Evolutionary conservation across 345 rosid species (phyloP), one percentile per base, ranked within the genome.

Genomic region (Excoecaria cochinchinensis): DNA sequence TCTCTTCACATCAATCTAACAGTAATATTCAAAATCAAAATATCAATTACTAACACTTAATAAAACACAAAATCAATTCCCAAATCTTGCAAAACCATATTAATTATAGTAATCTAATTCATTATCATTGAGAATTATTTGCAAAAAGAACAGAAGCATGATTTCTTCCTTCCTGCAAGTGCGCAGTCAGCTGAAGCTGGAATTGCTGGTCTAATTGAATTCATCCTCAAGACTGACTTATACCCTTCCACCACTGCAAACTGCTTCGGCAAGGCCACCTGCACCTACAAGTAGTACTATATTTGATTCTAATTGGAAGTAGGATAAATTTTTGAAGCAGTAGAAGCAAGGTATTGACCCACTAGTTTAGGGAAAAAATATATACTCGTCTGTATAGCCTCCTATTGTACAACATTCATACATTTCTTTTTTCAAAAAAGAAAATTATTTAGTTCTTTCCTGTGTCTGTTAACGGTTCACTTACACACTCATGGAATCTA

Each of bases 101-200:
- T n/a, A n/a, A n/a, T n/a, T n/a, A n/a, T n/a, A n/a, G n/a, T n/a
- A n/a, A n/a, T n/a, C n/a, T n/a, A n/a, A n/a, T n/a, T n/a, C n/a
- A n/a, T n/a, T 39, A 55, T 87, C 84, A 88, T 69, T 85, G 89
- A 44, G 90, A 86, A 62, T 75, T 88, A 81, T 86, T 84, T 13
- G 87, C n/a, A n/a, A n/a, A 93, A 95, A 80, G 98, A 93, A 85
- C 99, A 95, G 89, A 95, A 89, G 75, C 99, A 95, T 42, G 99
- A 95, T 80, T 91, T 95, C 48, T 93, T 95, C 88, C 93, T 95
- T 56, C 99, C 99, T 53, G 90, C 98, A 59, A 95, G 86, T 72
- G 97, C 93, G 5, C 97, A 95, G 74, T 93, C 98, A 38, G 93
- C 98, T 0, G 90, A 91, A 46, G 99, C 97, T 1, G 99, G 99